Percentiles rank a stretch among this genome's conserved stretches.
Evolutionary conservation across 2,329 filamentous ascomycete species (phyloP).

Genomic region (Aspergillus latus): DNA sequence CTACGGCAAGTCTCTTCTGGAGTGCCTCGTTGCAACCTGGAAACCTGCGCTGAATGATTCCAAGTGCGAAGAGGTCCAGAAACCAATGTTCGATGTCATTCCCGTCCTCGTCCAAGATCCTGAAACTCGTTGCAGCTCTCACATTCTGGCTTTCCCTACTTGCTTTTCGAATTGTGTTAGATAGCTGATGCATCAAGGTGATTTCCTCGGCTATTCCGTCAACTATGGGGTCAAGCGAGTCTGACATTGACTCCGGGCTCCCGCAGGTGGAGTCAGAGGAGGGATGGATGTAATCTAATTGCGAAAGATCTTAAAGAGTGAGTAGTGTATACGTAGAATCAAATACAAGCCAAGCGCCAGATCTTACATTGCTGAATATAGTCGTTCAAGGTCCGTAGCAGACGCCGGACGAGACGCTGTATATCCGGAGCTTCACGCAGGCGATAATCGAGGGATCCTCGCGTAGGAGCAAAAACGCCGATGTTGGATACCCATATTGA

Average conservation of each 20-base stretch:
- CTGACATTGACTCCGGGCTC: not conserved
- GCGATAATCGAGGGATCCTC: constrained; percentile 10
- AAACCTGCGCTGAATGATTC: constrained; percentile 5
- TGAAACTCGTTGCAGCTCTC: constrained; percentile 1
- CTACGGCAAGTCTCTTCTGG: constrained; percentile 4
- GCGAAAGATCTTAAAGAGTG: not conserved
- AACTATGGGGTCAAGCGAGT: not conserved
- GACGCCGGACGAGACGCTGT: constrained; percentile 4
- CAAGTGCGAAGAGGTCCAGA: constrained; percentile 5
- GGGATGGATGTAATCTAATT: not conserved
- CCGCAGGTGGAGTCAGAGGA: not conserved
- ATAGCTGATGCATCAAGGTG: constrained; percentile 10
- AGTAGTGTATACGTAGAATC: not conserved
- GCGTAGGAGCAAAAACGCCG: constrained; percentile 6
- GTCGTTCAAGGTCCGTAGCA: constrained; percentile 7
- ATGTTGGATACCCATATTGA: constrained; percentile 13
- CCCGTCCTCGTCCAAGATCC: constrained; percentile 2
- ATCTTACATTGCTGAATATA: constrained; percentile 9
- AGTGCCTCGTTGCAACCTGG: not conserved
- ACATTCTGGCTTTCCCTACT: constrained; percentile 7
- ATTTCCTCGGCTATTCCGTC: constrained; percentile 5
- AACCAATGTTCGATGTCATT: constrained; percentile 5
- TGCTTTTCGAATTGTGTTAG: constrained; percentile 13
- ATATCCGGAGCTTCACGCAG: constrained; percentile 11
- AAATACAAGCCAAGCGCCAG: not conserved